phyloP scores from a whole-genome alignment of 805 yeast species.

The Teunomyces barrocoloradensis region DNA sequence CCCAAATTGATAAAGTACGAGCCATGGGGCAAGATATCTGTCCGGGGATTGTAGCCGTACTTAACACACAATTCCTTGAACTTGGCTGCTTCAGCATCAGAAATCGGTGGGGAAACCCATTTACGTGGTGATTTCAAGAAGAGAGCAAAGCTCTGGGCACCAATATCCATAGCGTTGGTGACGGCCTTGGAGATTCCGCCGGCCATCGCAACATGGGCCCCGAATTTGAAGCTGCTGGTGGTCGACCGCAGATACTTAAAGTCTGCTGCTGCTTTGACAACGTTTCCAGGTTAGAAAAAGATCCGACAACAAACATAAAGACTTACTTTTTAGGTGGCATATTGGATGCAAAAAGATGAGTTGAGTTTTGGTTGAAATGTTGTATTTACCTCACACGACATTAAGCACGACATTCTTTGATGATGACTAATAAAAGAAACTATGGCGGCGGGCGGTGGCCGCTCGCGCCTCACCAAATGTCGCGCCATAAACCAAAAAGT shows the following conservation, averaged over 20 bases:
- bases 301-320: neutral
- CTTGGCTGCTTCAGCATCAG: slow-evolving; percentile 61
- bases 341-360: neutral
- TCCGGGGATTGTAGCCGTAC: slow-evolving; percentile 66
- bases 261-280: slow-evolving; percentile 9
- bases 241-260: slow-evolving; percentile 38
- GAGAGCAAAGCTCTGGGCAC: slow-evolving; percentile 82
- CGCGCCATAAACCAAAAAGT: neutral
- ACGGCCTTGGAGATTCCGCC: slow-evolving; percentile 81
- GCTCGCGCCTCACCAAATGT: neutral
- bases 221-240: slow-evolving; percentile 57
- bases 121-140: slow-evolving; percentile 86
- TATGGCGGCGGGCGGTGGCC: too few relatives aligned
- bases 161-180: slow-evolving; percentile 51
- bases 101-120: slow-evolving; percentile 83
- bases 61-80: slow-evolving; percentile 64
- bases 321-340: slow-evolving; percentile 14
- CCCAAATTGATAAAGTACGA: slow-evolving; percentile 91
- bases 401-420: too few relatives aligned
- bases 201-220: slow-evolving; percentile 84
- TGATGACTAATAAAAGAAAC: neutral
- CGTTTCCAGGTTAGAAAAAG: slow-evolving; percentile 4
- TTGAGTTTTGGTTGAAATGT: neutral
- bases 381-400: too few relatives aligned
- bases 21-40: slow-evolving; percentile 90